Percentiles rank a stretch among this genome's conserved stretches.
Conservation (phyloP, 73 alveolate species). For the Effrenium voratum region DNA sequence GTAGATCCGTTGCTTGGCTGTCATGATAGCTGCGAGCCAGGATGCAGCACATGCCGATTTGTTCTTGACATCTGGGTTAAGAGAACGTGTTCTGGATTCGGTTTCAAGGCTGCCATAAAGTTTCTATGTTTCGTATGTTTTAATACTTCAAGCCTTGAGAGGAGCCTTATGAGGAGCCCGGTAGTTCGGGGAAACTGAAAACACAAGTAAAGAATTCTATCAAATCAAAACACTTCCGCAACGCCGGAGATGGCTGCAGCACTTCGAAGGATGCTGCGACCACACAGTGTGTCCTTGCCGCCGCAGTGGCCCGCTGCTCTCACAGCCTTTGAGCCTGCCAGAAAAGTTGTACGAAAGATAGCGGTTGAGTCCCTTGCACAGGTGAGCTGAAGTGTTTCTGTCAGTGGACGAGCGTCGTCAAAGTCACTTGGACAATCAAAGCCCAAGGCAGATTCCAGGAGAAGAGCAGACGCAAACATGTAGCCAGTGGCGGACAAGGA, state of each 20-base stretch:
- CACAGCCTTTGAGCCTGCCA: not conserved
- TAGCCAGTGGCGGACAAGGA: constrained; percentile 5
- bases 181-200: too few species aligned
- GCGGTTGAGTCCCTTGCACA: not conserved
- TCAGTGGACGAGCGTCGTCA: not conserved
- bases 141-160: too few species aligned
- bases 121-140: too few species aligned
- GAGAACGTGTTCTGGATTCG: too few species aligned
- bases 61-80: too few species aligned
- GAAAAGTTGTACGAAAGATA: not conserved
- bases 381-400: not conserved
- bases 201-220: too few species aligned
- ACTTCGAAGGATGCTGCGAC: constrained; percentile 17
- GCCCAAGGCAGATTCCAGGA: constrained; percentile 26
- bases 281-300: constrained; percentile 29
- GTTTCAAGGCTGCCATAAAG: too few species aligned
- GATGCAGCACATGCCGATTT: too few species aligned
- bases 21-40: too few species aligned
- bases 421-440: not conserved
- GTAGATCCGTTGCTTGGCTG: too few species aligned
- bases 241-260: constrained; percentile 10
- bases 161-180: too few species aligned
- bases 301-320: constrained; percentile 32
- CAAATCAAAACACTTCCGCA: too few species aligned
- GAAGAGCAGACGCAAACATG: constrained; percentile 14